phyloP scores from a whole-genome alignment of 2,329 filamentous ascomycete genomes.

The Westerdykella ornata region DNA sequence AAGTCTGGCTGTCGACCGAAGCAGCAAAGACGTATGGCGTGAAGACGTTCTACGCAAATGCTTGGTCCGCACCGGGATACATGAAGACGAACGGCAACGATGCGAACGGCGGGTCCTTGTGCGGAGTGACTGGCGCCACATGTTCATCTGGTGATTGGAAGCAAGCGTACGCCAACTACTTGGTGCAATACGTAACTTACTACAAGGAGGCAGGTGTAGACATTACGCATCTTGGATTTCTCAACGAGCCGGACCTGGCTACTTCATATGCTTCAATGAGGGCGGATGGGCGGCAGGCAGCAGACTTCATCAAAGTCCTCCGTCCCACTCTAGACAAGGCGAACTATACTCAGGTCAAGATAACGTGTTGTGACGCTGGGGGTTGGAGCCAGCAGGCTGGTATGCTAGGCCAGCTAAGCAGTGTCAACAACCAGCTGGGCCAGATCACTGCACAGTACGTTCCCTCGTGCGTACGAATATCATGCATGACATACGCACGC shows the following conservation, averaged over 20 bases:
- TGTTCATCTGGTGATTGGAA: constrained; percentile 44
- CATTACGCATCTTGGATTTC: constrained; percentile 40
- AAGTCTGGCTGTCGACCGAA: constrained; percentile 49
- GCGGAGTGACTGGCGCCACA: constrained; percentile 39
- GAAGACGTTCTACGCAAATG: constrained; percentile 44
- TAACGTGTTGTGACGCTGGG: constrained; percentile 43
- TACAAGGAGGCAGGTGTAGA: constrained; percentile 40
- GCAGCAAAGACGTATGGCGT: constrained; percentile 41
- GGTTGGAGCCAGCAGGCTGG: constrained; percentile 36
- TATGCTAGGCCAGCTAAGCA: constrained; percentile 15
- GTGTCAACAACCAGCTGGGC: constrained; percentile 15
- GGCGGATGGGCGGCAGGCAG: constrained; percentile 43
- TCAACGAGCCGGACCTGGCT: constrained; percentile 43
- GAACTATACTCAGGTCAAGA: constrained; percentile 32
- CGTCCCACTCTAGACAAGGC: constrained; percentile 34
- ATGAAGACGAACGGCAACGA: constrained; percentile 49
- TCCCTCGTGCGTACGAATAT: neutral
- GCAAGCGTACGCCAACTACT: constrained; percentile 45
- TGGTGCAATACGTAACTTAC: constrained; percentile 43
- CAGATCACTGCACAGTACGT: constrained; percentile 23
- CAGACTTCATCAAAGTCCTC: constrained; percentile 47
- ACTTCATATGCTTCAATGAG: constrained; percentile 38
- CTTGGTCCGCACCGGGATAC: constrained; percentile 47
- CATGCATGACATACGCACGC: too few relatives aligned
- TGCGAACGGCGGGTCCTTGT: constrained; percentile 42